A percentile compares a stretch with the other conserved stretches of the same genome.
Conservation (phyloP, 75 land plant species). For the Isoetes taiwanensis region DNA sequence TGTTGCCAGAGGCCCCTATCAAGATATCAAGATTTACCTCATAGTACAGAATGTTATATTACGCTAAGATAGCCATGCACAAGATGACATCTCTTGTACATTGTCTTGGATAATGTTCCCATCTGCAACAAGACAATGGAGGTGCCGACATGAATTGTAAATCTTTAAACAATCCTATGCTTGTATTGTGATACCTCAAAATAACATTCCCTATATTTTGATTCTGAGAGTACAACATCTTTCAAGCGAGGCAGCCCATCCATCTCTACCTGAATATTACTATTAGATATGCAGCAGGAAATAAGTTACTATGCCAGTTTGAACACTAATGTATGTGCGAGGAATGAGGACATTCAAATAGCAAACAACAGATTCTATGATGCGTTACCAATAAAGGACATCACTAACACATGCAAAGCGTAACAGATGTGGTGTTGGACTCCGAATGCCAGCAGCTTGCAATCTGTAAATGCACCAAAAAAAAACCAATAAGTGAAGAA, state of each 20-base stretch:
- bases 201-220: constrained; percentile 73
- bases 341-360: background rate
- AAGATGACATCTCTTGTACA: constrained; percentile 84
- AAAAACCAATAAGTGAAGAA: background rate
- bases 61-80: constrained; percentile 98
- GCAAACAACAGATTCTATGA: too few relatives aligned
- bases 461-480: too few relatives aligned
- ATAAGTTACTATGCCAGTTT: background rate
- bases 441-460: constrained; percentile 73
- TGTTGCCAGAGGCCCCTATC: too few relatives aligned
- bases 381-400: constrained; percentile 93
- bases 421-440: constrained; percentile 71
- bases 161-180: too few relatives aligned
- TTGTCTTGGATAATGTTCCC: constrained; percentile 55
- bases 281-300: too few relatives aligned
- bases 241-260: constrained; percentile 99
- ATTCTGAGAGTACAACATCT: constrained; percentile 75
- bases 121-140: constrained; percentile 41
- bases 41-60: constrained; percentile 85
- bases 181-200: constrained; percentile 49
- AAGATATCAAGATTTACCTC: too few relatives aligned
- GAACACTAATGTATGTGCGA: background rate
- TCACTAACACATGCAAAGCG: constrained; percentile 85
- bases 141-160: too few relatives aligned
- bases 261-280: constrained; percentile 50